These are phyloP conservation scores for Solanum raphanifolium DNA, from an alignment of 257 asterid species.

Conservation along the genomic window DNA sequence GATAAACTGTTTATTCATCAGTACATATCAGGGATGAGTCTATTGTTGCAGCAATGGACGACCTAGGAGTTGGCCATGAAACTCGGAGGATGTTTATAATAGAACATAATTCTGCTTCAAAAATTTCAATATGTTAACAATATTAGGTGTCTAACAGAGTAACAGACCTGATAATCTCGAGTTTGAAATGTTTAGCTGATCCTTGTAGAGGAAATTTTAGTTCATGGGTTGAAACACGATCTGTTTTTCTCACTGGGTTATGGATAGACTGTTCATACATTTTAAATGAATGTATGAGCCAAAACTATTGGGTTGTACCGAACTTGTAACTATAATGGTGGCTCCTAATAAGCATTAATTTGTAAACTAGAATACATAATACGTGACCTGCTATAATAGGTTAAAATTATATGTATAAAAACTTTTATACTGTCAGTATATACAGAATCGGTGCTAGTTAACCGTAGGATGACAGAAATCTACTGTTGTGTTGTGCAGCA, in stretches of 20 bases:
- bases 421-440: neutral
- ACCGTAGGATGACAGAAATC: neutral
- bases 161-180: neutral
- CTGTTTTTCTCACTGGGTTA: neutral
- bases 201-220: neutral
- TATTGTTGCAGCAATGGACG: neutral
- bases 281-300: neutral
- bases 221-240: neutral
- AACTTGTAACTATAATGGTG: neutral
- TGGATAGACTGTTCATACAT: neutral
- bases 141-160: neutral
- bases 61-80: neutral
- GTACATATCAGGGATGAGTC: neutral
- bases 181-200: neutral
- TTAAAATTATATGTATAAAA: neutral
- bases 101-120: neutral
- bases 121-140: neutral
- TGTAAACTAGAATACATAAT: neutral
- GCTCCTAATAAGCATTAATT: neutral
- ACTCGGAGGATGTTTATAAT: neutral
- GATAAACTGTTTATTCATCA: neutral
- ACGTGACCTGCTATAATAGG: neutral
- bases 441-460: neutral
- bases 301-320: neutral
- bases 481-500: neutral